phyloP scores from a whole-genome alignment of 1,139 yeast species.

The Candida albicans region DNA sequence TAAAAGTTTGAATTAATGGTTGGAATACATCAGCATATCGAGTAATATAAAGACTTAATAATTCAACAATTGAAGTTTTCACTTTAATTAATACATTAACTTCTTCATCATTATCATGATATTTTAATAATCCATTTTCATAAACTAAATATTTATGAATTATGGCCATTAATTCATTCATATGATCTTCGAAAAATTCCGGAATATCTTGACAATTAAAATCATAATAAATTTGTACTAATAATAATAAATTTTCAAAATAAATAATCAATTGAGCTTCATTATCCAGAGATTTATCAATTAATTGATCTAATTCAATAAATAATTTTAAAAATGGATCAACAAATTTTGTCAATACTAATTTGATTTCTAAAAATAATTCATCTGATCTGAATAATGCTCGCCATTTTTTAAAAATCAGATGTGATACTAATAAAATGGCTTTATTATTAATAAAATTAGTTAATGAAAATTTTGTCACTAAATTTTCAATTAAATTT shows the following conservation, averaged over 20 bases:
- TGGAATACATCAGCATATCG: conserved; percentile 91
- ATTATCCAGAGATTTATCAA: conserved; percentile 36
- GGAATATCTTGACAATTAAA: conserved; percentile 97
- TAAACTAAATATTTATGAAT: conserved; percentile 78
- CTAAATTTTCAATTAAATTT: conserved; percentile 72
- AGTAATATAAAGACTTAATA: conserved; percentile 81
- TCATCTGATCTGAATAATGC: conserved; percentile 91
- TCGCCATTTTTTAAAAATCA: conserved; percentile 96
- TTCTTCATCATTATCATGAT: conserved; percentile 68
- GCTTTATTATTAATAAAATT: conserved; percentile 82
- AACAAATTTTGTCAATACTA: conserved; percentile 85
- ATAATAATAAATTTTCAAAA: conserved; percentile 69
- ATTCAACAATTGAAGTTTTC: conserved; percentile 82
- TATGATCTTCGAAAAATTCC: conserved; percentile 92
- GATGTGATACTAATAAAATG: conserved; percentile 87
- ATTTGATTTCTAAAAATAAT: conserved; percentile 79
- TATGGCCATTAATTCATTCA: conserved; percentile 73
- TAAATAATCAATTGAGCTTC: conserved; percentile 52
- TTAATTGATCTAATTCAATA: conserved; percentile 63
- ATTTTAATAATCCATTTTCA: conserved; percentile 48
- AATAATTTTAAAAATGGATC: conserved; percentile 73
- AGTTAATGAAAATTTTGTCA: conserved; percentile 56
- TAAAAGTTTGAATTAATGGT: conserved; percentile 71
- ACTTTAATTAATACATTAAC: conserved; percentile 70
- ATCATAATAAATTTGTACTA: conserved; percentile 84